A percentile compares a stretch with the other conserved stretches of the same genome.
Evolutionary conservation across 805 yeast species (phyloP).

Genomic region (Ogataea nakhonphanomensis): DNA sequence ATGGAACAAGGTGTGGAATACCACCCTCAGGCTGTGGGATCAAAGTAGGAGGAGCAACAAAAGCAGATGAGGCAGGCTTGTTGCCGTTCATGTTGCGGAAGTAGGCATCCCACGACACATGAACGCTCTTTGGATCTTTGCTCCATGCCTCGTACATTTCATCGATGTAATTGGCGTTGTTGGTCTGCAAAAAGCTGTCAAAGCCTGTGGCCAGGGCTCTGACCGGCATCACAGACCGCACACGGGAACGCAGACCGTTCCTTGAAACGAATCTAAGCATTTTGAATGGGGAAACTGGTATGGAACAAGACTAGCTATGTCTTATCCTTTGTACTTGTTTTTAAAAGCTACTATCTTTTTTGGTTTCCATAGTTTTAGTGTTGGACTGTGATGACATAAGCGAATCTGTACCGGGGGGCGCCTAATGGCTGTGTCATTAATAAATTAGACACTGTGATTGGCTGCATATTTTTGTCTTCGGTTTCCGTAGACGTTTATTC

Average conservation of each 20-base stretch:
- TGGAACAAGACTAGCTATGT: slow-evolving; percentile 3
- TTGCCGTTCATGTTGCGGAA: slow-evolving; percentile 79
- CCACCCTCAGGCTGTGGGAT: slow-evolving; percentile 82
- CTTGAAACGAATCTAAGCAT: slow-evolving; percentile 32
- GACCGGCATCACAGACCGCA: slow-evolving; percentile 5
- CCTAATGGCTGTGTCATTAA: slow-evolving; percentile 6
- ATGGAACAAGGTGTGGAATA: slow-evolving; percentile 57
- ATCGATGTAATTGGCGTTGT: slow-evolving; percentile 89
- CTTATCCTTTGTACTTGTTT: background rate
- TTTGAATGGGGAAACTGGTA: background rate
- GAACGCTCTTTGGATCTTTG: slow-evolving; percentile 86
- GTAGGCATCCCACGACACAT: slow-evolving; percentile 95
- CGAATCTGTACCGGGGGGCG: background rate
- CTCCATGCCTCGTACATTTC: slow-evolving; percentile 98
- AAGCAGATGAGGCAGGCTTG: slow-evolving; percentile 73
- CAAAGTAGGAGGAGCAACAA: slow-evolving; percentile 86
- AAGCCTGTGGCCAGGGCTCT: slow-evolving; percentile 36
- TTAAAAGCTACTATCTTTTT: slow-evolving; percentile 3
- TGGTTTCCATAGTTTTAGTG: background rate
- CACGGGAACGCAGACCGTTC: slow-evolving; percentile 22
- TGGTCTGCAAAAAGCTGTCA: slow-evolving; percentile 80
- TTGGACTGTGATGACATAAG: slow-evolving; percentile 13
- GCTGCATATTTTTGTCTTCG: slow-evolving; percentile 5
- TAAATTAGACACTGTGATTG: slow-evolving; percentile 9
- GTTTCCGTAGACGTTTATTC: slow-evolving; percentile 13